Base-by-base conservation (phyloP, 768 basidiomycete genomes). In the Termitomyces heimii region DNA sequence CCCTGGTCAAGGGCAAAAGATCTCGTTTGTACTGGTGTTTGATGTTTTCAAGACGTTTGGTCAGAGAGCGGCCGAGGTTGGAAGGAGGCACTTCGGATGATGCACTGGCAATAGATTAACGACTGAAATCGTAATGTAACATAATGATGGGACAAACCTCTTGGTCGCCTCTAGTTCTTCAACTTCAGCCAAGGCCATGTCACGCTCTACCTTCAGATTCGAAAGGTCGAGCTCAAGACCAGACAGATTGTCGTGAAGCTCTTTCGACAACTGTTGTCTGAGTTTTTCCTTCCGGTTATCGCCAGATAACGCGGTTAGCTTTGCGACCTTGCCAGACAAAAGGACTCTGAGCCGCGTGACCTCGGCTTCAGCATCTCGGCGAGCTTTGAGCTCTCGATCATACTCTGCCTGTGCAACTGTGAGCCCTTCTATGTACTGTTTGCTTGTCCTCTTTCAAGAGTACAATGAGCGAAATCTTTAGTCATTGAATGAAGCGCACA, bases 361-460 rank as follows among this genome's bases (percentile, higher is more conserved):
- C 73, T 98, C 94, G 0, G 91, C 87, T 72, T 98, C 94, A 1
- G 92, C 89, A 61, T 98, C 94, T 18, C 92, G 84, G 20, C 96
- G 83, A 22, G 87, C 84, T 56, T 89, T 86, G 35, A 94, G 78
- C 70, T 98, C 97, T 52, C 84, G 84, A 67, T 98, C 95, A 67
- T 96, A 98, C 67, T 98, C 97, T 43, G 88, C 87, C 63, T 94
- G 91, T 2, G 96, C 94, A 26, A 95, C 94, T 0, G 86, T 87
- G 42, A 99, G 76, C 42, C 97, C 97, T 60, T 94, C 89, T 55
- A 94, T 90, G 60, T 91, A 95, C 62, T 93, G 90, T 61, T 90
- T 89, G 67, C 93, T 97, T 48, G 90, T 85, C 50, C 96, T 79
- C 96, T 99, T 67, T 34, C 32, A 53, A 46, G 37, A 18, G 53